Base-by-base conservation (phyloP, 2,329 filamentous ascomycete genomes). In the Cladosporium oxysporum region DNA sequence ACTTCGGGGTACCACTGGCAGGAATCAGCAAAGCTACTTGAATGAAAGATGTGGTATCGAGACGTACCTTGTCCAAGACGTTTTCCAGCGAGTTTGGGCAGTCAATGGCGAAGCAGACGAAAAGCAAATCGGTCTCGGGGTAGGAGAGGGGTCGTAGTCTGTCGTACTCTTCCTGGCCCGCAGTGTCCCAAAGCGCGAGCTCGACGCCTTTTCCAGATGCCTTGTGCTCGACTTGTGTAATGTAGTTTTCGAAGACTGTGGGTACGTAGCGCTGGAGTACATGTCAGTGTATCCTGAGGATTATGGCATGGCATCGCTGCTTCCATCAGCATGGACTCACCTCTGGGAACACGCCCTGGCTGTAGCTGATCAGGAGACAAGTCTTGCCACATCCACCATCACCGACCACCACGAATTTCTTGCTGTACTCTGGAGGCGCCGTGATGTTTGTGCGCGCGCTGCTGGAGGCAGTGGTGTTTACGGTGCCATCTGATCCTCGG, bases 241-340 rank as follows among this genome's bases (percentile, higher is more conserved):
- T 98, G 87, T 99, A 99, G 84, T 99, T 99, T 78, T 99, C 95
- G 79, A 99, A 99, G 62, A 99, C 95, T 2, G 95, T 99, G 4
- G 95, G 95, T 49, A 99, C 95, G 75, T 99, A 99, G 98, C 97
- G 98, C 95, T 99, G 75, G 47, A 6, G 8, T 28, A 10, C 59
- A 49, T 26, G 62, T 75, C 64, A 73, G 64, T 33, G 52, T 52
- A 33, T 71, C 49, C 65, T 14, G 37, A 7, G 2, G 3, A 26
- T 26, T 26, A 26, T 26, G n/a, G 11, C 26, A 14, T 28, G n/a
- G 3, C 2, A 18, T 52, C 23, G 5, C 11, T 6, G n/a, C 14
- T 26, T 23, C 11, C n/a, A 11, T 55, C n/a, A 35, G 26, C 28
- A 28, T 29, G 18, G 47, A 29, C 85, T 72, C 83, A 97, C 95